Percentiles rank a stretch among this genome's conserved stretches.
Evolutionary conservation across 1,284 basidiomycete species (phyloP).

Genomic region (Rhodotorula sp.): DNA sequence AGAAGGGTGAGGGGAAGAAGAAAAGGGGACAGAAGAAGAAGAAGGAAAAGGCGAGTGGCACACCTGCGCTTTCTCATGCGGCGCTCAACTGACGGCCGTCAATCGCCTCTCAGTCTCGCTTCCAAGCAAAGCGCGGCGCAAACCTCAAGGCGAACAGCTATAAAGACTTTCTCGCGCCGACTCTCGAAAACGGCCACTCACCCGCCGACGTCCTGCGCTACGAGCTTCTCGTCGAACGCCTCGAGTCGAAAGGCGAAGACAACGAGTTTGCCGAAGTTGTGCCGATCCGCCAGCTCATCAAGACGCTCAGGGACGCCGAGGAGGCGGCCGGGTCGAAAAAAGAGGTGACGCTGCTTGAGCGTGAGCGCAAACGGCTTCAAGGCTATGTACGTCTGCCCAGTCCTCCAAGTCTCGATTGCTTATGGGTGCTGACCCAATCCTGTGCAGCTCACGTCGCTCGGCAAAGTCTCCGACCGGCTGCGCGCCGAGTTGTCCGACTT

Average conservation of each 20-base stretch:
- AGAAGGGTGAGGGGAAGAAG: neutral
- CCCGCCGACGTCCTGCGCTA: slow-evolving; percentile 33
- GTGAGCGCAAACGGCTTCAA: slow-evolving; percentile 18
- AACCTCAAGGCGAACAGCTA: slow-evolving; percentile 23
- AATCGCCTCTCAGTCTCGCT: neutral
- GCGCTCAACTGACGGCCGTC: neutral
- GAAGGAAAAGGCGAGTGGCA: slow-evolving; percentile 1
- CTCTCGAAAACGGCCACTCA: slow-evolving; percentile 28
- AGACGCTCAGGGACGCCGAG: slow-evolving; percentile 23
- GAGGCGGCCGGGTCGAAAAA: slow-evolving; percentile 2
- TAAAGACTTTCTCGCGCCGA: slow-evolving; percentile 24
- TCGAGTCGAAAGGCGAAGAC: slow-evolving; percentile 32
- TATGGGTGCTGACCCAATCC: neutral
- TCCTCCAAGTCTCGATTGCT: neutral
- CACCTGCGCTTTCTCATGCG: neutral
- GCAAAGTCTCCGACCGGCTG: slow-evolving; percentile 39
- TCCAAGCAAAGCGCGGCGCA: slow-evolving; percentile 19
- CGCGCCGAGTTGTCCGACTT: slow-evolving; percentile 33
- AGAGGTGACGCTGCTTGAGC: slow-evolving; percentile 20
- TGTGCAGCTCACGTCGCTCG: slow-evolving; percentile 21
- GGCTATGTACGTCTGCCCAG: neutral
- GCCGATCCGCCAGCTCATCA: slow-evolving; percentile 20
- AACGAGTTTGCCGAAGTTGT: slow-evolving; percentile 23
- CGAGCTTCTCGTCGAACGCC: slow-evolving; percentile 32
- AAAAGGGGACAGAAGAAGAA: neutral